Base-by-base conservation (phyloP, 2,329 filamentous ascomycete species). In the Pestalotiopsis sp. region DNA sequence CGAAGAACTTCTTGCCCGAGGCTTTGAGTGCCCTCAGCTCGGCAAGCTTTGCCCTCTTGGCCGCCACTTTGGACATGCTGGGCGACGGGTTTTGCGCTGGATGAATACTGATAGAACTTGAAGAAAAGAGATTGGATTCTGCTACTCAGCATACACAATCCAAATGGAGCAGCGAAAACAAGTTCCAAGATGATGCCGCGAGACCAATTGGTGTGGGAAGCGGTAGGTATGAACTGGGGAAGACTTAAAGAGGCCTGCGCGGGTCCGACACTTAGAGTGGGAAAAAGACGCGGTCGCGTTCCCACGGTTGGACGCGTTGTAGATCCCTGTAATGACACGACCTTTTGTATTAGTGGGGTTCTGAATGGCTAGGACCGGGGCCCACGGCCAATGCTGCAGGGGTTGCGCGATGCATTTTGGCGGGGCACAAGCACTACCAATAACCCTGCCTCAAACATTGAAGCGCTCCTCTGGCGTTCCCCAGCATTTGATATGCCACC, bases 1-100 rank as follows among this genome's bases (percentile, higher is more conserved):
- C 92, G 72, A 97, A 91, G 73, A 92, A 91, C 82, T 96, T 98
- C 86, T 97, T 97, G 82, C 96, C 96, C 66, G 94, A 90, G 75
- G 93, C 90, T 77, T 94, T 92, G 73, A 97, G 89, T 78, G 93
- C 94, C 76, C 89, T 89, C 72, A 98, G 89, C 86, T 97, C 93
- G 66, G 93, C 94, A 76, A 91, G 86, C 82, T 85, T 89, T 72
- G 84, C 83, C 73, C 86, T 81, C 73, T 77, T 83, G 73, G 73
- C 79, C 56, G 72, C 72, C 40, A 78, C 80, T 70, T 80, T 84
- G 38, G 84, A 80, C 83, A 84, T 85, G 73, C 71, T 79, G 72
- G 68, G 60, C 38, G 14, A 63, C 27, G 38, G 38, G 11, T 52
- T 52, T 13, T 25, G 27, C 4, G 27, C 25, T 23, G 12, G 20